Evolutionary conservation across 2,329 filamentous ascomycete genomes (phyloP), one percentile per base, ranked within the genome.

Genomic region (Trichophyton benhamiae): DNA sequence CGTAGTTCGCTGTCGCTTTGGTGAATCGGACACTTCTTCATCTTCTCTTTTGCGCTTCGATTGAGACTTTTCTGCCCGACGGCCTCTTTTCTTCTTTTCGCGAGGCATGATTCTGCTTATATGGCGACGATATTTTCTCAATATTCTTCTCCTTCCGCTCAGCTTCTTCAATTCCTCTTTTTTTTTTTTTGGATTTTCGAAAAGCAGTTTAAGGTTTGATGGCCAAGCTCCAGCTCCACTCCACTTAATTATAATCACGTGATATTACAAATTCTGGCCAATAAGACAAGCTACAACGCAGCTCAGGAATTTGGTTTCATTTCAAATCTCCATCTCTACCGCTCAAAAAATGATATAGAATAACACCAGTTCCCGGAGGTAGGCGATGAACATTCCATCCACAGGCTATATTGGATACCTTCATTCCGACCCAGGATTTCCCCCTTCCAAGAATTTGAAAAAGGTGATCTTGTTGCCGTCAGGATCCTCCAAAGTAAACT

Each of bases 1-100:
- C 33, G 46, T 22, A 22, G 71, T 66, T 67, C 74, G 77, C 60
- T 72, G 65, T 63, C 75, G 71, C 66, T 78, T 78, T 6, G 70
- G 63, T n/a, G 67, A 65, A 9, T 69, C 67, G 4, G 69, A 67
- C 61, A 62, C 65, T 41, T 72, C 72, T 49, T 77, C 74, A 11
- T 69, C 60, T 27, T 72, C 72, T 6, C 73, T 69, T 53, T 76
- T 75, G 49, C 65, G 64, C 30, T 72, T 71, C 22, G 68, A 66
- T 57, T 67, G 65, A 20, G 65, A 64, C 22, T 62, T 63, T 13
- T 61, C 46, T 41, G 75, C 75, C 25, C 76, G 70, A 42, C 77
- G 73, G 59, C 77, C 77, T 70, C 77, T 72, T 63, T 78, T 78
- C 62, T 78, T 74, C 65, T 76, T 74, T 65, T 77, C 76, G 52